A percentile compares a stretch with the other conserved stretches of the same genome.
phyloP scores from a whole-genome alignment of 306 rosid genomes.

The Mimosa bimucronata region DNA sequence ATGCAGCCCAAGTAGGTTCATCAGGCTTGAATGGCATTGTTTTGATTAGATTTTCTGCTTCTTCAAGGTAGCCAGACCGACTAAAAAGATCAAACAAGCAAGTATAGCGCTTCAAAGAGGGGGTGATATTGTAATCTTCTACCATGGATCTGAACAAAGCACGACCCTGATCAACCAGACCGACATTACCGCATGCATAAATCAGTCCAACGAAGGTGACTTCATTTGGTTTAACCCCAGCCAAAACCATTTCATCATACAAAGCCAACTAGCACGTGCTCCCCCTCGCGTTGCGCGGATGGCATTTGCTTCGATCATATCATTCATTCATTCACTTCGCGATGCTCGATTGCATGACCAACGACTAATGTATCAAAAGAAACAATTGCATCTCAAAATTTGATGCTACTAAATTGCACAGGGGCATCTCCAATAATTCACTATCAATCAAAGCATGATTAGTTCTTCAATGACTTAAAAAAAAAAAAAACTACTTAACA shows the following conservation, averaged over 20 bases:
- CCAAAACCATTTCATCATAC: slow-evolving; percentile 69
- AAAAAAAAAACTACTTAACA: too few relatives aligned
- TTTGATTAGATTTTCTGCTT: slow-evolving; percentile 67
- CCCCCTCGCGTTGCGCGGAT: too few relatives aligned
- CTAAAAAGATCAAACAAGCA: slow-evolving; percentile 86
- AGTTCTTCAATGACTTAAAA: too few relatives aligned
- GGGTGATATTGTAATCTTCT: slow-evolving; percentile 60
- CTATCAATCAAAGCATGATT: too few relatives aligned
- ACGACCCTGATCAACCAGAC: slow-evolving; percentile 69
- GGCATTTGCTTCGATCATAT: too few relatives aligned
- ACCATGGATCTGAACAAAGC: slow-evolving; percentile 71
- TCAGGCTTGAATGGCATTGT: slow-evolving; percentile 75
- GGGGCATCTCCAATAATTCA: too few relatives aligned
- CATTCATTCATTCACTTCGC: too few relatives aligned
- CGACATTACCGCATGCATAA: slow-evolving; percentile 84
- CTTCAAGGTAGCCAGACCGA: slow-evolving; percentile 85
- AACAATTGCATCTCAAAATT: too few relatives aligned
- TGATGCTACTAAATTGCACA: too few relatives aligned
- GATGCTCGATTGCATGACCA: too few relatives aligned
- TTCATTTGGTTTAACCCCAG: slow-evolving; percentile 72
- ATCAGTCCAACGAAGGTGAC: slow-evolving; percentile 90
- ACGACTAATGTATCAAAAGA: too few relatives aligned
- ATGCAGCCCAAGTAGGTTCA: slow-evolving; percentile 93
- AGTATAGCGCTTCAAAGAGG: slow-evolving; percentile 85
- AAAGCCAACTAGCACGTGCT: slow-evolving; percentile 21